Percentiles rank a stretch among this genome's conserved stretches.
These are phyloP conservation scores for Aureoboletus auriporus DNA, from an alignment of 768 basidiomycete species.

Conservation along the genomic window DNA sequence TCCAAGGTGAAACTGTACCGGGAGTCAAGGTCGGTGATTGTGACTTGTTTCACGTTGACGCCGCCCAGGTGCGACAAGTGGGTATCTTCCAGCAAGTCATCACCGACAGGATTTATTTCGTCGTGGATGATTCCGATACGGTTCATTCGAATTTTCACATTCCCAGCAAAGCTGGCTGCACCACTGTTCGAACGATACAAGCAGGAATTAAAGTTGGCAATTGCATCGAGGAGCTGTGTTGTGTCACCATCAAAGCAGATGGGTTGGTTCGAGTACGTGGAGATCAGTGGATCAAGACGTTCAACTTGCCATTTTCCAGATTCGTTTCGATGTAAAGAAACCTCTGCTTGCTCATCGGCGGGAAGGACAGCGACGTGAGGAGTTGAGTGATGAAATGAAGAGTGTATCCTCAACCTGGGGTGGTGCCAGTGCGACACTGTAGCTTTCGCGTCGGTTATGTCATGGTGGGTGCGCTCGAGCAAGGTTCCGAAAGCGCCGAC, in stretches of 20 bases:
- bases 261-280: not conserved
- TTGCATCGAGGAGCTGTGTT: slow-evolving; percentile 5
- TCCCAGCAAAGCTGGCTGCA: slow-evolving; percentile 6
- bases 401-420: slow-evolving; percentile 6
- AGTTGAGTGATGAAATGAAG: not conserved
- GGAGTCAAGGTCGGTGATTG: slow-evolving; percentile 7
- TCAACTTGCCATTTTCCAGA: slow-evolving; percentile 11
- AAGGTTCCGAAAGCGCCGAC: slow-evolving; percentile 12
- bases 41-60: slow-evolving; percentile 6
- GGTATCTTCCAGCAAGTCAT: slow-evolving; percentile 7
- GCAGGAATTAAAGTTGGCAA: slow-evolving; percentile 19
- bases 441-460: slow-evolving; percentile 6
- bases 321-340: not conserved
- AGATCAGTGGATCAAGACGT: slow-evolving; percentile 13
- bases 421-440: slow-evolving; percentile 11
- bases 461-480: slow-evolving; percentile 8
- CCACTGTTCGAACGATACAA: slow-evolving; percentile 12
- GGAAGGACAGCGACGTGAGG: slow-evolving; percentile 8
- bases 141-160: slow-evolving; percentile 12
- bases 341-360: slow-evolving; percentile 6
- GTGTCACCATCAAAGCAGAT: slow-evolving; percentile 4
- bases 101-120: slow-evolving; percentile 6
- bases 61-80: slow-evolving; percentile 1
- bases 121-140: not conserved
- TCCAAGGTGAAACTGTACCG: slow-evolving; percentile 16